These are phyloP conservation scores for Rhodotorula sp. DNA, from an alignment of 1,284 basidiomycete species.

Conservation along the genomic window DNA sequence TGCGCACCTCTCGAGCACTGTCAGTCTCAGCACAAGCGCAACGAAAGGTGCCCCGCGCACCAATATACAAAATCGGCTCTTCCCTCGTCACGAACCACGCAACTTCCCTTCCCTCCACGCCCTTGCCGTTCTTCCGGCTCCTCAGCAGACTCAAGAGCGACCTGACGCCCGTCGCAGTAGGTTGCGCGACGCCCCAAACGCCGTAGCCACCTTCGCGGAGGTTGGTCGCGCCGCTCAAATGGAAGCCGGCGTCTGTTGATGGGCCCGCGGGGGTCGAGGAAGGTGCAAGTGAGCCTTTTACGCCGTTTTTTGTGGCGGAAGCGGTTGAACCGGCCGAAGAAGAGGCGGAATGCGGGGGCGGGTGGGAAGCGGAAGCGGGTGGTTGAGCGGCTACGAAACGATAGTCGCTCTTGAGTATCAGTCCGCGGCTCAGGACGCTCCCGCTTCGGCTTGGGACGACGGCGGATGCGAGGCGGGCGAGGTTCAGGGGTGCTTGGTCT, in stretches of 20 bases:
- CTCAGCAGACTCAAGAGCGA: slow-evolving; percentile 85
- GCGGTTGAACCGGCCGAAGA: slow-evolving; percentile 3
- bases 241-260: slow-evolving; percentile 51
- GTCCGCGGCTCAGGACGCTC: slow-evolving; percentile 39
- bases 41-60: slow-evolving; percentile 51
- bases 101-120: slow-evolving; percentile 44
- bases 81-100: slow-evolving; percentile 58
- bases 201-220: slow-evolving; percentile 81
- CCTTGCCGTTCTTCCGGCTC: slow-evolving; percentile 1
- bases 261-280: background rate
- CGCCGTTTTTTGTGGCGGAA: background rate
- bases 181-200: slow-evolving; percentile 92
- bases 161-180: slow-evolving; percentile 85
- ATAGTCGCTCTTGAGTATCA: slow-evolving; percentile 43
- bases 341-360: background rate
- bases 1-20: background rate
- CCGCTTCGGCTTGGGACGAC: slow-evolving; percentile 35
- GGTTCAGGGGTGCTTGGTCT: slow-evolving; percentile 17
- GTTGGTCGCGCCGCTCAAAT: slow-evolving; percentile 87
- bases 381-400: slow-evolving; percentile 14
- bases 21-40: too few species aligned
- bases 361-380: background rate
- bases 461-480: slow-evolving; percentile 10
- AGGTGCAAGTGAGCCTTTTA: too few species aligned
- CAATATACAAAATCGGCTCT: slow-evolving; percentile 72